Percentiles rank a stretch among this genome's conserved stretches.
Evolutionary conservation across 345 rosid species (phyloP).

Genomic region (Brassica rapa): DNA sequence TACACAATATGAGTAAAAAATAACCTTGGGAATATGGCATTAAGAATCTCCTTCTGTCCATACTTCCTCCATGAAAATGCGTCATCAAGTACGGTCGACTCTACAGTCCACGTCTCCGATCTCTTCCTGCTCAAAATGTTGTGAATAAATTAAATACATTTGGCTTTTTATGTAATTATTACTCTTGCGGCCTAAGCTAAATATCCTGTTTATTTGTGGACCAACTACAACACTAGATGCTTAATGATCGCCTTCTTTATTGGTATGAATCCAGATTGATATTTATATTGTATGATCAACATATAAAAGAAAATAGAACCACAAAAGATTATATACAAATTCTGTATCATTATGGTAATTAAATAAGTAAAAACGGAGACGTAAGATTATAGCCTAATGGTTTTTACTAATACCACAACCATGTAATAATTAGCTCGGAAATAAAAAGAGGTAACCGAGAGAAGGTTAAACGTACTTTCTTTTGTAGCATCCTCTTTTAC

Average conservation of each 20-base stretch:
- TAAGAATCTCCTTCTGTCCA: constrained; percentile 81
- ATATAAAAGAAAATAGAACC: background rate
- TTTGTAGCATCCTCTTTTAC: constrained; percentile 74
- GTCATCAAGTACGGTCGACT: constrained; percentile 52
- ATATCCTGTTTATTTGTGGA: background rate
- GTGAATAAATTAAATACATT: background rate
- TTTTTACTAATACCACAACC: background rate
- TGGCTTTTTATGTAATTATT: background rate
- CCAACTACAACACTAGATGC: constrained; percentile 5
- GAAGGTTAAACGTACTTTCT: constrained; percentile 57
- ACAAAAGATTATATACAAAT: background rate
- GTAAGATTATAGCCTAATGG: background rate
- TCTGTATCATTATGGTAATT: background rate
- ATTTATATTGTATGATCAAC: constrained; percentile 1
- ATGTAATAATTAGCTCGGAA: background rate
- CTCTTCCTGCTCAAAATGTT: constrained; percentile 51
- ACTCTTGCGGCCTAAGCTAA: constrained; percentile 14
- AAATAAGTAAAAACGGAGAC: background rate
- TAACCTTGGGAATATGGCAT: constrained; percentile 71
- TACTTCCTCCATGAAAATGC: constrained; percentile 83
- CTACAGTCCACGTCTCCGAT: constrained; percentile 42
- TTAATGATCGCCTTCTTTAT: background rate
- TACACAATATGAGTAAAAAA: background rate
- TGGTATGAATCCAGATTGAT: background rate
- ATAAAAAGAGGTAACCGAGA: background rate